Base-by-base conservation (phyloP, 2,329 filamentous ascomycete species). In the Cladophialophora psammophila region DNA sequence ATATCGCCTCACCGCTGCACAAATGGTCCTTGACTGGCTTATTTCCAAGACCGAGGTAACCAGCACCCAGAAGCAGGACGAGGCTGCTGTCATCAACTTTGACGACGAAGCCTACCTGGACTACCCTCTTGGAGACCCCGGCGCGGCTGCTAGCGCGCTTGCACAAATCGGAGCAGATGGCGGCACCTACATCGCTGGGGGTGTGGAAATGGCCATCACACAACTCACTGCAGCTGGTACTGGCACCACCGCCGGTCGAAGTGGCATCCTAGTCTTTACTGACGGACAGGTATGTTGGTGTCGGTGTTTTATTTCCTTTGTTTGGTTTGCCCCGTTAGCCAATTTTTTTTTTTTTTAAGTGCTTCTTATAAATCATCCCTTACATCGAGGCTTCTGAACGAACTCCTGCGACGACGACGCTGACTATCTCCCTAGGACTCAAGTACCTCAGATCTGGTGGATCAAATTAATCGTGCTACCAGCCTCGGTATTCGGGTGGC, bases 21-120 rank as follows among this genome's bases (percentile, higher is more conserved):
- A 50, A 18, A 50, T 50, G 45, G 45, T 50, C 18, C 45, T 50
- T 12, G 45, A 50, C 45, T 50, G 45, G 45, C 45, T 50, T 50
- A 50, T 50, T 50, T 50, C 45, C 18, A 50, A 50, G 45, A 26
- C 9, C 45, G 45, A 50, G 45, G 45, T 50, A 13, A 50, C 45
- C 45, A 50, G 45, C 12, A 50, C 45, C 45, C 45, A 50, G 45
- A 50, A 50, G 20, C 45, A 50, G 26, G 45, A 50, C 15, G 4
- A 26, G 18, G 45, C 26, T 10, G 13, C 45, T 10, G 10, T 50
- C 45, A 50, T 50, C 45, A 50, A 50, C 45, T 50, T 50, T 50
- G 45, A 50, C 45, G 45, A 50, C 18, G 20, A 50, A 31, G 45
- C 45, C 45, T 50, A 50, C 13, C 45, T 50, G 18, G 45, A 50